phyloP scores from a whole-genome alignment of 2,329 filamentous ascomycete genomes.

The Fusarium aywerte region DNA sequence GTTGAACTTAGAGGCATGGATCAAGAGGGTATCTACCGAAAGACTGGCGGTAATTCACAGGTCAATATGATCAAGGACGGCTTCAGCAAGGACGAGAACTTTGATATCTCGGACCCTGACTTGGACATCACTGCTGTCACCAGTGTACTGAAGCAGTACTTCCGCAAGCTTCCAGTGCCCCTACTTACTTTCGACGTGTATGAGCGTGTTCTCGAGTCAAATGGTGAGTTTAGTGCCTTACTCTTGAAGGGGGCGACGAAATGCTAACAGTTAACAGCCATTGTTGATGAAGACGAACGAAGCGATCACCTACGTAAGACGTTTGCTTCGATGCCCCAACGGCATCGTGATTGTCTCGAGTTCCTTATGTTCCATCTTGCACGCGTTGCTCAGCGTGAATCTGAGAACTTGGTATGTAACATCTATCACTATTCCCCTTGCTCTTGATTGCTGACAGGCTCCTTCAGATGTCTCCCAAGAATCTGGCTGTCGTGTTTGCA shows the following conservation, averaged over 20 bases:
- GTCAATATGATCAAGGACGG: slow-evolving; percentile 91
- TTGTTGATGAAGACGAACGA: slow-evolving; percentile 73
- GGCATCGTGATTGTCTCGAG: slow-evolving; percentile 89
- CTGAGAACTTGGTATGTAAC: slow-evolving; percentile 79
- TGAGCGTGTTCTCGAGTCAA: slow-evolving; percentile 85
- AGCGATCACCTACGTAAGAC: slow-evolving; percentile 77
- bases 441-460: slow-evolving; percentile 24
- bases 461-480: slow-evolving; percentile 89
- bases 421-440: neutral
- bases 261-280: slow-evolving; percentile 58
- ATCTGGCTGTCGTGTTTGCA: slow-evolving; percentile 95
- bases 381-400: slow-evolving; percentile 83
- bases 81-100: slow-evolving; percentile 87
- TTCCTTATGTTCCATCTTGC: slow-evolving; percentile 94
- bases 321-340: slow-evolving; percentile 80
- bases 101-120: slow-evolving; percentile 91
- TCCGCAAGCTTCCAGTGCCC: slow-evolving; percentile 89
- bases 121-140: slow-evolving; percentile 97
- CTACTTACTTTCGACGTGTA: slow-evolving; percentile 94
- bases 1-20: slow-evolving; percentile 97
- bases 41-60: slow-evolving; percentile 92
- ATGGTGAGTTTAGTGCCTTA: slow-evolving; percentile 62
- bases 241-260: neutral
- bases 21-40: slow-evolving; percentile 96
- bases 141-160: slow-evolving; percentile 96